These are phyloP conservation scores for Porphyridium purpureum DNA, from an alignment of 23 red algal genomes.

Conservation along the genomic window DNA sequence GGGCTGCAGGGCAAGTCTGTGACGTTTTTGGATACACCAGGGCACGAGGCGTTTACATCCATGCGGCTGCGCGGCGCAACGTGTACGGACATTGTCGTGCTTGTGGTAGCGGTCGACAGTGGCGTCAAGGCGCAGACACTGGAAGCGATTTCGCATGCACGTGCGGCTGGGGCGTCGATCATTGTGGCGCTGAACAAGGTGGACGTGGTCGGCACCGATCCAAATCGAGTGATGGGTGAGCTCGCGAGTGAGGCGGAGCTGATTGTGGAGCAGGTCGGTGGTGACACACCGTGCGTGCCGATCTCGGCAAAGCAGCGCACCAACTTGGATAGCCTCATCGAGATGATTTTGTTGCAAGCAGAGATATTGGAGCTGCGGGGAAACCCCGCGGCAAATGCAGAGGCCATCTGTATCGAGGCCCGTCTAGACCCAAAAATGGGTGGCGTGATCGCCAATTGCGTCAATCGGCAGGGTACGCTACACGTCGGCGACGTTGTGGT, in stretches of 20 bases:
- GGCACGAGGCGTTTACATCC: slow-evolving; percentile 72
- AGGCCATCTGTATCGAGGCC: slow-evolving; percentile 64
- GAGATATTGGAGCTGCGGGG: slow-evolving; percentile 44
- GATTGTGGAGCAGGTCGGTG: slow-evolving; percentile 57
- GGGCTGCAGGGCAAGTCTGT: too few species aligned
- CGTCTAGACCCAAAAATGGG: slow-evolving; percentile 41
- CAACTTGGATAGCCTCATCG: slow-evolving; percentile 34
- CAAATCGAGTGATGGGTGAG: slow-evolving; percentile 22
- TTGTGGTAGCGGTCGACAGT: slow-evolving; percentile 89
- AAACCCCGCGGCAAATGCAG: slow-evolving; percentile 15
- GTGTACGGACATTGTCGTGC: slow-evolving; percentile 62
- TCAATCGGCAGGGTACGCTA: slow-evolving; percentile 35
- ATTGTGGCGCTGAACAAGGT: slow-evolving; percentile 90
- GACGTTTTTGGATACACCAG: too few species aligned
- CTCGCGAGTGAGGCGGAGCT: slow-evolving; percentile 32
- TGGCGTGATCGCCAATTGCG: slow-evolving; percentile 39
- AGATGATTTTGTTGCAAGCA: slow-evolving; percentile 56
- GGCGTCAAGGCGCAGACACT: slow-evolving; percentile 85
- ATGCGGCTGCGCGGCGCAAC: slow-evolving; percentile 71
- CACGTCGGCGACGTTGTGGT: slow-evolving; percentile 39
- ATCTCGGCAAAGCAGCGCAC: slow-evolving; percentile 56
- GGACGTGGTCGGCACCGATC: slow-evolving; percentile 33
- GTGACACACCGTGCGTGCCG: slow-evolving; percentile 64
- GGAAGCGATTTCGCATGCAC: slow-evolving; percentile 60
- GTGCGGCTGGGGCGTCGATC: slow-evolving; percentile 45